Percentiles rank a stretch among this genome's conserved stretches.
Conservation (phyloP, 2,329 filamentous ascomycete species). For the Ophiostoma pallidulum region DNA sequence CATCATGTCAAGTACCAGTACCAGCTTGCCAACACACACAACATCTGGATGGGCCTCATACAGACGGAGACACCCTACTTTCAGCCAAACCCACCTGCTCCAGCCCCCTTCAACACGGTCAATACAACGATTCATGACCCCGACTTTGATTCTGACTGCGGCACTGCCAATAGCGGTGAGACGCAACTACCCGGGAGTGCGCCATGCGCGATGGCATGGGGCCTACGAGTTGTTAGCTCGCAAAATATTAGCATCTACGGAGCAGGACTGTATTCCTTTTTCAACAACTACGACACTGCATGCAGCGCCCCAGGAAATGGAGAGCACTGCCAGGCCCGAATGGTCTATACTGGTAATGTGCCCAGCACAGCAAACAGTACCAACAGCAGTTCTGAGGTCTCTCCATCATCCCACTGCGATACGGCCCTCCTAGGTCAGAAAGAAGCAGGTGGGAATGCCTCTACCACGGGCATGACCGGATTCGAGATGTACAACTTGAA, state of each 20-base stretch:
- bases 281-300: constrained; percentile 45
- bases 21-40: constrained; percentile 46
- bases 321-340: constrained; percentile 33
- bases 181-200: constrained; percentile 18
- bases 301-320: constrained; percentile 28
- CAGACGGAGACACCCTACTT: constrained; percentile 62
- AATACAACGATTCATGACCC: constrained; percentile 34
- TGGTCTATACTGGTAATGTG: constrained; percentile 28
- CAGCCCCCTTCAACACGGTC: constrained; percentile 37
- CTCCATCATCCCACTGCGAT: not conserved
- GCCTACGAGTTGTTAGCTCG: constrained; percentile 47
- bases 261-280: constrained; percentile 51
- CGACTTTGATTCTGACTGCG: constrained; percentile 36
- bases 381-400: not conserved
- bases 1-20: constrained; percentile 56
- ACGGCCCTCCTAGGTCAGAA: too few relatives aligned
- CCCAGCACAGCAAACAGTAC: constrained; percentile 1
- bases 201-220: constrained; percentile 52
- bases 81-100: constrained; percentile 48
- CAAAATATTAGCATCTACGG: constrained; percentile 45
- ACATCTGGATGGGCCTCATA: constrained; percentile 51
- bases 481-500: constrained; percentile 35
- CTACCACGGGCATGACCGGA: constrained; percentile 9
- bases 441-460: not conserved
- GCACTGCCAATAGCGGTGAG: constrained; percentile 9